Evolutionary conservation across 2,329 filamentous ascomycete species (phyloP).

Genomic region (Fusarium sp.): DNA sequence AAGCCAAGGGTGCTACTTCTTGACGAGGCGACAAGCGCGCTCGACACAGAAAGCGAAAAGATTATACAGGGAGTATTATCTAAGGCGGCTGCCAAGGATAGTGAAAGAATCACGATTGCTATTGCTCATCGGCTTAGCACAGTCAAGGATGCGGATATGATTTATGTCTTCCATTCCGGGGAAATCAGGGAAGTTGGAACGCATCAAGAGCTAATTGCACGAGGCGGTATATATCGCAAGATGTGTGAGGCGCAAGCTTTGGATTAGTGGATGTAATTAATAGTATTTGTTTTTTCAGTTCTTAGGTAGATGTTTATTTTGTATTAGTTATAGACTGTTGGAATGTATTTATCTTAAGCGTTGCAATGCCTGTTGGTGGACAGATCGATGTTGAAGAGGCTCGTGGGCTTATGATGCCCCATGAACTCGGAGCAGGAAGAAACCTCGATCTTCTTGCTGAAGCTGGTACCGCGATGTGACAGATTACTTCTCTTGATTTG

Average conservation of each 20-base stretch:
- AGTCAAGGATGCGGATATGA: conserved; percentile 79
- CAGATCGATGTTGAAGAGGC: too few relatives aligned
- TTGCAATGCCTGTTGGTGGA: too few relatives aligned
- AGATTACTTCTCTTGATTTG: too few relatives aligned
- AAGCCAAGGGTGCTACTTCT: conserved; percentile 45
- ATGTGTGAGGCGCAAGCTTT: conserved; percentile 61
- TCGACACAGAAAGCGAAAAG: conserved; percentile 48
- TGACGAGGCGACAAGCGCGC: conserved; percentile 47
- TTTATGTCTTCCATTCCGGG: conserved; percentile 71
- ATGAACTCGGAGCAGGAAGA: too few relatives aligned
- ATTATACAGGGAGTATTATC: conserved; percentile 82
- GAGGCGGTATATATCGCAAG: conserved; percentile 62
- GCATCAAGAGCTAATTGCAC: conserved; percentile 66
- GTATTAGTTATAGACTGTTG: too few relatives aligned
- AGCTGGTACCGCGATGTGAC: too few relatives aligned
- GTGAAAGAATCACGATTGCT: conserved; percentile 61
- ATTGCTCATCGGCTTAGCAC: conserved; percentile 93
- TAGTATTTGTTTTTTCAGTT: too few relatives aligned
- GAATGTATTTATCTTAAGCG: too few relatives aligned
- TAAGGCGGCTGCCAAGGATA: conserved; percentile 78
- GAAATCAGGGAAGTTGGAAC: conserved; percentile 69
- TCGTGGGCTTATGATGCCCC: too few relatives aligned
- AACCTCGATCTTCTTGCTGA: too few relatives aligned
- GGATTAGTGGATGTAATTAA: too few relatives aligned
- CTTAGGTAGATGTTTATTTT: too few relatives aligned